Base-by-base conservation (phyloP, 2,329 filamentous ascomycete species). In the Talaromyces amestolkiae region DNA sequence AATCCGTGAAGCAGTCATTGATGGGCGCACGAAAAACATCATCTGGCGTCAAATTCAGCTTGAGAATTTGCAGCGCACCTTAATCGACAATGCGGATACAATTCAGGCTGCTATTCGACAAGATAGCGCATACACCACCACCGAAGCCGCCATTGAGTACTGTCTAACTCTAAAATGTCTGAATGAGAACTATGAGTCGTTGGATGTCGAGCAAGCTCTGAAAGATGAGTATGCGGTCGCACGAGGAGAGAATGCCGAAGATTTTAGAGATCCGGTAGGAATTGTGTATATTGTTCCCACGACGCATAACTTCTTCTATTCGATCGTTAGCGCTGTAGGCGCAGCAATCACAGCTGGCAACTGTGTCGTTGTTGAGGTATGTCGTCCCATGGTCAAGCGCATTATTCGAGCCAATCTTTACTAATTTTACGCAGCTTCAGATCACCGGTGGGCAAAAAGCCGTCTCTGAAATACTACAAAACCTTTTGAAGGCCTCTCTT, bases 311-410 rank as follows among this genome's bases (percentile, higher is more conserved):
- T 72, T 81, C 9, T 80, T 86, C 66, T 85, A 80, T 67, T 83
- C 80, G 0, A 69, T 79, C 1, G 68, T 84, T 19, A 74, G 73
- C 3, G 78, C 82, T 0, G 60, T 85, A 45, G 78, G 77, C 39
- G 79, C 82, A 4, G 82, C 83, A 8, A 68, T 86, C 35, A 79
- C 80, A 0, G 81, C 82, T 13, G 84, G 84, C 0, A 85, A 84
- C 65, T 85, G 82, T 68, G 76, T 84, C 3, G 75, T 82, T 37
- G 54, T 86, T 11, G 80, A 84, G 75, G 63, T 64, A 54, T 33
- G 24, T 41, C 61, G 31, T 24, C 10, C n/a, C 41, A 19, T 45
- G 8, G 24, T 24, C 9, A 24, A 47, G 43, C 5, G 43, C 9
- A 19, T 13, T 47, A 3, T 24, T 47, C 51, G 13, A 19, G 27